Base-by-base conservation (phyloP, 1,139 yeast genomes). In the Kurtzmaniella natalensis region DNA sequence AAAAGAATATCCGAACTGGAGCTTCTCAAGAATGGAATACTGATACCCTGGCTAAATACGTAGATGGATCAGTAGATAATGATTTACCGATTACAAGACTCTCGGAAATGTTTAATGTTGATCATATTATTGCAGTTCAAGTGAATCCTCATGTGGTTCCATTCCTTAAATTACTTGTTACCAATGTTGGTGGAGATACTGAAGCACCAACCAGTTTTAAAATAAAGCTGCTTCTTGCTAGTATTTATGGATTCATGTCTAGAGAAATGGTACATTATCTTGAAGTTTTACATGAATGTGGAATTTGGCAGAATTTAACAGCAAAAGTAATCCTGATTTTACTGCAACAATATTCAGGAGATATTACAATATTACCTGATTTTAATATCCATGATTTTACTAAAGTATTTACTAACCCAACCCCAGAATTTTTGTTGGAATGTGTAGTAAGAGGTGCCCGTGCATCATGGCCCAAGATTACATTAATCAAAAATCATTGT, bases 111-210 rank as follows among this genome's bases (percentile, higher is more conserved):
- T 94, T 92, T 54, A 92, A 92, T 50, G 96, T 92, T 24, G 95
- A 92, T 53, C 96, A 94, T 55, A 89, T 92, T 40, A 86, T 92
- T 51, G 97, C 96, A 0, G 89, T 95, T 35, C 97, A 94, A 57
- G 98, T 92, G 1, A 87, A 94, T 49, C 96, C 97, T 0, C 98
- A 92, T 53, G 94, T 92, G 21, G 89, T 85, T 2, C 97, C 98
- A 2, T 72, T 92, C 33, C 64, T 92, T 44, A 78, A 78, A 43
- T 61, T 78, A 18, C 78, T 89, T 0, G 70, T 79, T 1, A 70
- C 83, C 36, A 76, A 78, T 47, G 78, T 79, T 23, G 88, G 86
- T n/a, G 85, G 83, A 8, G 81, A 72, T 38, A 65, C 78, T 36
- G 85, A 80, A 45, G 74, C 74, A 42, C 85, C 76, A 40, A 57